Base-by-base conservation (phyloP, 306 rosid genomes). In the Trichosanthes truncata region DNA sequence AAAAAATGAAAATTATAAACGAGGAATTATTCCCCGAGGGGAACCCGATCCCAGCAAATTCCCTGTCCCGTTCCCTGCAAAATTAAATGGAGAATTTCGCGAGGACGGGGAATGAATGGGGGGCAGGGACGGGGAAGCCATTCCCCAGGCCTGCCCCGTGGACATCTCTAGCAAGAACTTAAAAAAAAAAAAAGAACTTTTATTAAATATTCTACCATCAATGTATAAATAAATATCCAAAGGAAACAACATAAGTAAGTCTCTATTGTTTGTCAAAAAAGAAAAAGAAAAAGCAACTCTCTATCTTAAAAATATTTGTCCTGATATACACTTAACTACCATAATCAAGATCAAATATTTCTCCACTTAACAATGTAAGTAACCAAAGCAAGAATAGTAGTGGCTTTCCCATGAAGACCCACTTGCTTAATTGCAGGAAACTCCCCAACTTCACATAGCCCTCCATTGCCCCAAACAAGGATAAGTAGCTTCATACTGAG, bases 401-500 rank as follows among this genome's bases (percentile, higher is more conserved):
- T 0, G 29, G 26, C 38, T 80, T 79, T 81, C 3, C 81, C 86
- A 80, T 80, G 43, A 76, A 88, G 48, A 26, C 92, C 97, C 5
- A 85, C 56, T 43, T 57, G 25, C 76, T 87, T 85, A 52, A 93
- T 91, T 18, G 88, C 7, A 21, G 92, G 83, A 61, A 80, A 88
- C 7, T 91, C 94, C 5, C 83, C 83, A 73, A 73, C 25, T 48
- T 72, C 23, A 53, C 91, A 90, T 3, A 14, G 9, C 0, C 86
- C 85, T 15, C 46, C 57, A 14, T 17, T 1, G 45, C 1, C 6
- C n/a, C 6, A 49, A 51, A 81, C 96, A 93, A n/a, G 87, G 88
- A 74, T 89, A 93, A 3, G 87, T 79, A 18, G 1, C 0, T 2
- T 46, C 62, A 78, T 86, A 93, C 41, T 91, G 97, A 31, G 94